Base-by-base conservation (phyloP, 2,329 filamentous ascomycete genomes). In the Amauroascus niger region DNA sequence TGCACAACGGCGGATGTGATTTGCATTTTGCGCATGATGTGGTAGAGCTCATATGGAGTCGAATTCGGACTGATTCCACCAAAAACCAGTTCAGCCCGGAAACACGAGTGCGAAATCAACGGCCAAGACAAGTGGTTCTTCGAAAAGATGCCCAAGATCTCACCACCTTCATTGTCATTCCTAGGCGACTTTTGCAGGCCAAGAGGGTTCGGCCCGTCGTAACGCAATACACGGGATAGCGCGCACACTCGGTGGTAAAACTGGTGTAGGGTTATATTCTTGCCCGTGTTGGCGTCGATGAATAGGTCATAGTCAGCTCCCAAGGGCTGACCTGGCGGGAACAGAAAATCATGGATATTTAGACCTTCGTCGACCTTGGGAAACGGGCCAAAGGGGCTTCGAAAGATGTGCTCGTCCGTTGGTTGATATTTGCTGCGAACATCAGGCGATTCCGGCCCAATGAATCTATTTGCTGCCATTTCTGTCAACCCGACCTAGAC, bases 1-100 rank as follows among this genome's bases (percentile, higher is more conserved):
- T 57, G 55, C 6, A 57, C 55, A 30, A 45, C 52, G n/a, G 49
- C 37, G 11, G 55, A 54, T 16, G 52, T 57, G 11, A 44, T 39
- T 39, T 57, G 55, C 55, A 57, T 57, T 40, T 57, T 57, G 43
- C 55, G 52, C 55, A 57, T 57, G 33, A 57, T 50, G 33, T 57
- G 52, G 37, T 52, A 57, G 6, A 57, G 52, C 43, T 57, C 55
- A 32, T 49, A 57, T 8, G 55, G 48, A 5, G 55, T 57, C 8
- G 52, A 57, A 16, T 35, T 48, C 7, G 55, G 55, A 32, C 55
- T 57, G 41, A 57, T 57, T 30, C 52, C 41, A 11, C 55, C 52
- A 45, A 57, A 57, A 6, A 57, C 55, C 26, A 57, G 30, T 35
- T 54, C 55, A 7, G 55, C 48, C 3, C 52, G 52, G 30, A 57